These are phyloP conservation scores for Fusarium sp. DNA, from an alignment of 2,329 filamentous ascomycete genomes.

Conservation along the genomic window DNA sequence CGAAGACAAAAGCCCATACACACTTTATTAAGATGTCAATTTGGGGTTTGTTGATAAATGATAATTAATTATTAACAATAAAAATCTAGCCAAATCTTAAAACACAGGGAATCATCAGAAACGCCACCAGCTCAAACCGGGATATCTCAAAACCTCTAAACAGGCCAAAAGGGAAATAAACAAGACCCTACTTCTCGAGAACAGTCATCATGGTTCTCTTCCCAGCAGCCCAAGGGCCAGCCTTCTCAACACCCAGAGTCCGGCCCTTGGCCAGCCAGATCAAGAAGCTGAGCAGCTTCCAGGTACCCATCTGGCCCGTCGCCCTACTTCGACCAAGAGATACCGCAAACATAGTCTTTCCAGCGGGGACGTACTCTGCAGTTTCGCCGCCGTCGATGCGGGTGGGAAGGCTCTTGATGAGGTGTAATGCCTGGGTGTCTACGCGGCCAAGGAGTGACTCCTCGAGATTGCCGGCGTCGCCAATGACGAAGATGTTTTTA, in stretches of 20 bases:
- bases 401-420: constrained; percentile 53
- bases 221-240: constrained; percentile 51
- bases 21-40: background rate
- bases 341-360: constrained; percentile 53
- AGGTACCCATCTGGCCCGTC: constrained; percentile 55
- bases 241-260: constrained; percentile 54
- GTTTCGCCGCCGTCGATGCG: constrained; percentile 51
- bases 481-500: constrained; percentile 60
- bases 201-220: constrained; percentile 51
- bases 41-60: background rate
- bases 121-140: background rate
- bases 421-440: constrained; percentile 53
- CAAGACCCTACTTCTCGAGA: constrained; percentile 50
- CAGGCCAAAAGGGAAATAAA: background rate
- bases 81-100: background rate
- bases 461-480: constrained; percentile 61
- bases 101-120: constrained; percentile 14
- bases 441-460: constrained; percentile 50
- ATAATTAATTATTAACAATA: background rate
- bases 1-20: no score
- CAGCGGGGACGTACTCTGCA: constrained; percentile 50
- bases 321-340: constrained; percentile 58
- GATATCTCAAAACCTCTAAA: constrained; percentile 1
- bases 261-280: constrained; percentile 58
- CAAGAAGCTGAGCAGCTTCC: constrained; percentile 56